Evolutionary conservation across 371 early-diverging fungal genomes (phyloP).

Genomic region (Rhizopus sp.): DNA sequence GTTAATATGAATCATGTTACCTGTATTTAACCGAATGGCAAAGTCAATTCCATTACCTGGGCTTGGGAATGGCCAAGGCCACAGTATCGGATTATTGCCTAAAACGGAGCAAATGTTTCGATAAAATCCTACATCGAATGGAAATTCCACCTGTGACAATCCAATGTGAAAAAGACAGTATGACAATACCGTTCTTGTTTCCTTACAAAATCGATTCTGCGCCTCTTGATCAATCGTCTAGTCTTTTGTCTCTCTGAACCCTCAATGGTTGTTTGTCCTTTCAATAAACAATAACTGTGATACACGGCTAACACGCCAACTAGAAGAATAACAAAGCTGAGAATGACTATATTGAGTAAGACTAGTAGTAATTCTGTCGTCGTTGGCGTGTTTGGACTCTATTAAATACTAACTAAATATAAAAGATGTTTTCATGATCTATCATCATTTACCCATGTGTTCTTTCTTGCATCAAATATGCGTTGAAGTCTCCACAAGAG

Average conservation of each 20-base stretch:
- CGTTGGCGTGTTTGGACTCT: not conserved
- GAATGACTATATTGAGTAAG: slow-evolving; percentile 64
- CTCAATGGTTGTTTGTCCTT: slow-evolving; percentile 95
- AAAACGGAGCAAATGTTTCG: slow-evolving; percentile 81
- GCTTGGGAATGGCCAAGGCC: slow-evolving; percentile 69
- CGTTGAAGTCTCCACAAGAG: slow-evolving; percentile 44
- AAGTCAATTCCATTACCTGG: slow-evolving; percentile 79
- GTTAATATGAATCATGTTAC: slow-evolving; percentile 15
- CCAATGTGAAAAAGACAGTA: not conserved
- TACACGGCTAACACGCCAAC: slow-evolving; percentile 80
- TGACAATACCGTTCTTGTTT: not conserved
- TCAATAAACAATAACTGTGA: slow-evolving; percentile 73
- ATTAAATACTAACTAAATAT: not conserved
- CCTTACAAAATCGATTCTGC: slow-evolving; percentile 23
- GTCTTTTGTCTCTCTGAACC: slow-evolving; percentile 55
- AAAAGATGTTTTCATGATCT: not conserved
- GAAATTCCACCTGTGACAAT: slow-evolving; percentile 63
- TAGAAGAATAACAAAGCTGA: slow-evolving; percentile 63
- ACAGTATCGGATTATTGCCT: slow-evolving; percentile 64
- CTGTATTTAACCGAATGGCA: slow-evolving; percentile 45
- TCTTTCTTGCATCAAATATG: slow-evolving; percentile 33
- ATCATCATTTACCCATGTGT: slow-evolving; percentile 14
- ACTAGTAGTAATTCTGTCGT: slow-evolving; percentile 60
- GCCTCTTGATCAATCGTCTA: slow-evolving; percentile 16
- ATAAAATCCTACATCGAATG: slow-evolving; percentile 91